Evolutionary conservation across 352 stramenopile species (phyloP), one percentile per base, ranked within the genome.

Genomic region (Phytophthora syringae): DNA sequence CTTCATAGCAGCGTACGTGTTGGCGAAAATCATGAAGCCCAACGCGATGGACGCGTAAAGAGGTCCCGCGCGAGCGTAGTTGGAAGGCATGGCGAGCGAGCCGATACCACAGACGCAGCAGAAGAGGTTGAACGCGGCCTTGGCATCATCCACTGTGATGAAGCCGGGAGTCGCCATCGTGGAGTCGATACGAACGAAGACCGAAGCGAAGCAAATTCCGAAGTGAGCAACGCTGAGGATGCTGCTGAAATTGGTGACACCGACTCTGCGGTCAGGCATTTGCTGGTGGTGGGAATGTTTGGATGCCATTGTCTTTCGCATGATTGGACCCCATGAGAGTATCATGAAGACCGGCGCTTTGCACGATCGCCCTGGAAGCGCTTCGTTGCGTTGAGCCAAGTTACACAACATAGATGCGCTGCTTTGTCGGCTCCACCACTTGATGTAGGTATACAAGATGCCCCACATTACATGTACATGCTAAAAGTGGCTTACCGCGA

Each of bases 101-200:
- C 60, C 60, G 34, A 68, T 64, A 28, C 60, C 60, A n/a, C 60
- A 68, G n/a, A 68, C 60, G 28, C 60, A 68, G 27, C 52, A 68
- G n/a, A 68, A 68, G 27, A 68, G 60, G 52, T 68, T 68, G 36
- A 68, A 68, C 32, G 60, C 63, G 21, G 60, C 60, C 60, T 68
- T 68, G 36, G 60, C 60, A 36, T 68, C 60, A 10, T 68, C 60
- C 12, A 64, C 18, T 10, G 60, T 68, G 34, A 68, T 69, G 52
- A 56, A 69, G 45, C 44, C 56, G 60, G 52, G 22, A 32, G 25
- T 52, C 21, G 20, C 52, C 24, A 43, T 45, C 13, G 37, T 42
- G 21, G 47, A 56, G 40, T 25, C n/a, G 18, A 45, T 24, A 15
- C 7, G 34, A 42, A 42, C 25, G 30, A 52, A 60, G 24, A 44